These are phyloP conservation scores for Puccinia hordei DNA, from an alignment of 1,284 basidiomycete species.

Conservation along the genomic window DNA sequence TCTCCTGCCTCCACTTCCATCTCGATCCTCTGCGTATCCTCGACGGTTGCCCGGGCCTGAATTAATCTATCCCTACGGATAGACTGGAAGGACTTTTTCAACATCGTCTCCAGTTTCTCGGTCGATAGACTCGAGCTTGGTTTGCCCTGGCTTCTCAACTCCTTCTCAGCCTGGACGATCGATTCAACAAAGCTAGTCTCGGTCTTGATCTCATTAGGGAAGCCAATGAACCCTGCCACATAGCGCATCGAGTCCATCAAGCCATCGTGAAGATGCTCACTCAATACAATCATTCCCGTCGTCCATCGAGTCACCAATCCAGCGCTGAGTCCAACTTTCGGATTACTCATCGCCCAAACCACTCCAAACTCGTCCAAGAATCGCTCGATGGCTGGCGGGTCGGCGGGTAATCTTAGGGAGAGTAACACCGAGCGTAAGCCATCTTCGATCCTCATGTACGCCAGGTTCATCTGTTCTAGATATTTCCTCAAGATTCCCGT, in stretches of 20 bases:
- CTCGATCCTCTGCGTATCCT: constrained; percentile 71
- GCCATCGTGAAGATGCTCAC: constrained; percentile 62
- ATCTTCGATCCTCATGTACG: constrained; percentile 79
- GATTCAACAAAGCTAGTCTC: constrained; percentile 19
- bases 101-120: constrained; percentile 35
- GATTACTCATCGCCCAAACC: constrained; percentile 88
- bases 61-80: constrained; percentile 39
- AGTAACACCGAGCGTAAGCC: constrained; percentile 85
- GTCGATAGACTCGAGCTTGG: not conserved
- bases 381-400: constrained; percentile 69
- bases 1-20: constrained; percentile 61
- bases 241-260: constrained; percentile 46
- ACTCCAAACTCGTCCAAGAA: constrained; percentile 72
- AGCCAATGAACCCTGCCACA: constrained; percentile 30
- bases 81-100: constrained; percentile 37
- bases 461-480: constrained; percentile 81
- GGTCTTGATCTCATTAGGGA: constrained; percentile 29
- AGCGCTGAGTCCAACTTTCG: constrained; percentile 69
- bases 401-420: constrained; percentile 72
- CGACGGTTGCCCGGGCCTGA: constrained; percentile 69
- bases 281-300: constrained; percentile 80
- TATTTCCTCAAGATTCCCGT: constrained; percentile 77
- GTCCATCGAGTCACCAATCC: constrained; percentile 77
- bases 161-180: not conserved
- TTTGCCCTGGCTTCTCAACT: not conserved